Evolutionary conservation across 306 rosid genomes (phyloP).

Genomic region (Malus sylvestris): DNA sequence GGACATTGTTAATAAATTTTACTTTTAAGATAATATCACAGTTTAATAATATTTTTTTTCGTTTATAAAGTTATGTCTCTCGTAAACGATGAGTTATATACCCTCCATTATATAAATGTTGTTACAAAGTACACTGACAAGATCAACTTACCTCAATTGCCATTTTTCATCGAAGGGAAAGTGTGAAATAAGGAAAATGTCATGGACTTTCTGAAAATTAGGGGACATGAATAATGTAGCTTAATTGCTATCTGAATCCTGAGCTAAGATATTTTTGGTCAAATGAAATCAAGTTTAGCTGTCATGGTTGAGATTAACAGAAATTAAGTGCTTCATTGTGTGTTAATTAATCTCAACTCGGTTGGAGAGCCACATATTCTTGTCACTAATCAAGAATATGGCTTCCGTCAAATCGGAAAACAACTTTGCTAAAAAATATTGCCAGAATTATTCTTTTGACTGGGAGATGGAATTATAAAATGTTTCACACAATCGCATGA

Average conservation of each 20-base stretch:
- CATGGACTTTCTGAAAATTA: too few relatives aligned
- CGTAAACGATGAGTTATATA: too few relatives aligned
- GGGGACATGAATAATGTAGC: too few relatives aligned
- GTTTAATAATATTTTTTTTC: too few relatives aligned
- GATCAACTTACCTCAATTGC: background rate
- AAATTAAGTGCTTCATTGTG: background rate
- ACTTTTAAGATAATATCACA: too few relatives aligned
- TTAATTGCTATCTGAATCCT: too few relatives aligned
- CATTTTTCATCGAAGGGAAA: background rate
- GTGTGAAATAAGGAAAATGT: background rate
- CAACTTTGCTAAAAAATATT: background rate
- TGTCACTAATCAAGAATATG: background rate
- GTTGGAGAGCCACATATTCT: background rate
- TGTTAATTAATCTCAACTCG: background rate
- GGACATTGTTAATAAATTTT: rapidly evolving
- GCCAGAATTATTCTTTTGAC: background rate
- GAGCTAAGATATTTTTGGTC: too few relatives aligned
- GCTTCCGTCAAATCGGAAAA: background rate
- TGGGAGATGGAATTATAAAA: background rate
- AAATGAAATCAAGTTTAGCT: background rate
- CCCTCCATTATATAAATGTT: too few relatives aligned
- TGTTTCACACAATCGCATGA: background rate
- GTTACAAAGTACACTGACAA: too few relatives aligned
- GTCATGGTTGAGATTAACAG: background rate
- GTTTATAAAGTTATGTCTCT: too few relatives aligned